Evolutionary conservation across 257 asterid species (phyloP), one percentile per base, ranked within the genome.

Genomic region (Gardenia jasminoides): DNA sequence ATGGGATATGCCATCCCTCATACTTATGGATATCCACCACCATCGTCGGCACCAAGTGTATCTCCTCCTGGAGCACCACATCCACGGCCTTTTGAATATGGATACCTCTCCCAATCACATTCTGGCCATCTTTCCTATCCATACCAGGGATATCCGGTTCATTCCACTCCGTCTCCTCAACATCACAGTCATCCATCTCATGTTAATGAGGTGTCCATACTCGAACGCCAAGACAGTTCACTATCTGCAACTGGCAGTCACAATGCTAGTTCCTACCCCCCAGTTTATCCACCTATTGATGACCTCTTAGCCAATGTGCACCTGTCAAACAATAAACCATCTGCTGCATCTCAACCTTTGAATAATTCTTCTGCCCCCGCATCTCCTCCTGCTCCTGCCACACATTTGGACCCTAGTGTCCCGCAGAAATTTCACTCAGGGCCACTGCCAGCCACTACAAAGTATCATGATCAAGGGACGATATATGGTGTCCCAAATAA

Each of bases 261-360:
- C 66, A 71, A 73, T 75, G 70, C 81, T 54, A 86, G 81, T 10
- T 76, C 79, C 72, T 84, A 84, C 66, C 92, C 97, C 44, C 52
- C 92, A 0, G 56, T 88, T 71, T 92, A 93, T 75, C 98, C 98
- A 2, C 92, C 92, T 67, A 88, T 93, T 41, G 93, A 93, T 28
- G 89, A 90, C 77, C 93, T 84, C 2, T 54, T 93, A 81, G 89
- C 85, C 28, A 84, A 84, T 76, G 75, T 92, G 86, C 89, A 69
- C 72, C 82, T 95, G 87, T 82, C 93, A 20, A 89, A 86, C 47
- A 46, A 47, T 81, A 84, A 84, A 20, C 87, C 93, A 19, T 77
- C 91, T 76, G 88, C 86, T 44, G 89, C 87, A 44, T 6, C 76
- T 72, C 64, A 47, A 48, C 64, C 64, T 72, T 36, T 48, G 16